Conservation (phyloP, 306 rosid genomes). For the Dalbergia cochinchinensis region DNA sequence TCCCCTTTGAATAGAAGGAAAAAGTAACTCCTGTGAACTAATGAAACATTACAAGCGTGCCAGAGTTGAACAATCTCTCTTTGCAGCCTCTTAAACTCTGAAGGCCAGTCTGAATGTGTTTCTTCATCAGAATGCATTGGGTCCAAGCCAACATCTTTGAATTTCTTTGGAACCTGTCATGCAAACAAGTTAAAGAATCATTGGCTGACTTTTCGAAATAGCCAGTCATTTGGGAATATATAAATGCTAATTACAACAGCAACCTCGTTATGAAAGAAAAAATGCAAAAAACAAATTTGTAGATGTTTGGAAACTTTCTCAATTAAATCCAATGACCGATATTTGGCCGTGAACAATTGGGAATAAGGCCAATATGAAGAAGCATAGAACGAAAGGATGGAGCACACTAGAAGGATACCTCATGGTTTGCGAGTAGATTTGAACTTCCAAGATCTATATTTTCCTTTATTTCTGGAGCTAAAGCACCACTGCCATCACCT, state of each 20-base stretch:
- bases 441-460: conserved; percentile 38
- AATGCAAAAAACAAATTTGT: neutral
- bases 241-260: neutral
- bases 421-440: conserved; percentile 50
- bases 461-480: conserved; percentile 46
- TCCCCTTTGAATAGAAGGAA: conserved; percentile 88
- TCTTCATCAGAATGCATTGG: conserved; percentile 59
- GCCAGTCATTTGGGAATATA: conserved; percentile 1
- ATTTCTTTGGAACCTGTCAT: conserved; percentile 58
- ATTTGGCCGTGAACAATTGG: neutral
- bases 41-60: conserved; percentile 80
- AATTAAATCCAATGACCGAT: conserved; percentile 14
- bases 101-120: conserved; percentile 67
- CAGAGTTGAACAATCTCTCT: conserved; percentile 79
- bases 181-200: conserved; percentile 38
- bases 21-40: conserved; percentile 91
- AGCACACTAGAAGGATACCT: conserved; percentile 57
- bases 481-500: conserved; percentile 34
- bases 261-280: neutral
- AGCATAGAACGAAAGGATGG: conserved; percentile 2
- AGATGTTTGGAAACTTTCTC: neutral
- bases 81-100: conserved; percentile 77
- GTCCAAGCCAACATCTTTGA: conserved; percentile 71
- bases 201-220: conserved; percentile 18
- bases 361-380: conserved; percentile 29